phyloP scores from a whole-genome alignment of 208 protist species.

The Wallacemonas sp. region DNA sequence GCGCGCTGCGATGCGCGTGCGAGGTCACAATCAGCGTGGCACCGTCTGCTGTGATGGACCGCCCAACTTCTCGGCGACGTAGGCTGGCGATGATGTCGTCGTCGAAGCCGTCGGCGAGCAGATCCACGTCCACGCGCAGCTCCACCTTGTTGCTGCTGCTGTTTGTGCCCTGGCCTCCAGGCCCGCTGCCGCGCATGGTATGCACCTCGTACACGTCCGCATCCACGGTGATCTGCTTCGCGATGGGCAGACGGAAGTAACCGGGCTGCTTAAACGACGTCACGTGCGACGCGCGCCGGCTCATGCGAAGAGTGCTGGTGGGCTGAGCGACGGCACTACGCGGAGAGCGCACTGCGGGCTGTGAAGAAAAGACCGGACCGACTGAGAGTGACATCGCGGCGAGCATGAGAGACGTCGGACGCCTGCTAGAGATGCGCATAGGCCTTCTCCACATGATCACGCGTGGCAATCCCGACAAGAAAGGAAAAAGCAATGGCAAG shows the following conservation, averaged over 20 bases:
- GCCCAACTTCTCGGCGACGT: constrained; percentile 40
- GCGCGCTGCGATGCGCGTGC: constrained; percentile 74
- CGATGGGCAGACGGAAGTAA: constrained; percentile 54
- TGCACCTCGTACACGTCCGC: constrained; percentile 51
- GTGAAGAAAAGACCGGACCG: too few species aligned
- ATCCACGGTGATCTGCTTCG: constrained; percentile 49
- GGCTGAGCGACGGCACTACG: background rate
- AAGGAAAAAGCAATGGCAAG: too few species aligned
- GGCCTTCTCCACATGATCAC: too few species aligned
- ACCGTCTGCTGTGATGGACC: constrained; percentile 49
- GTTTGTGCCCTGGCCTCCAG: constrained; percentile 82
- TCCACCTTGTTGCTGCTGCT: constrained; percentile 91
- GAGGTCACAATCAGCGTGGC: constrained; percentile 58
- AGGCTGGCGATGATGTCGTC: constrained; percentile 47
- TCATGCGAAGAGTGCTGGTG: background rate
- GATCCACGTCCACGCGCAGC: constrained; percentile 57
- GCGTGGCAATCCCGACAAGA: too few species aligned
- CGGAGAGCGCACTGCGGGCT: background rate
- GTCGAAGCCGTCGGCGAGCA: constrained; percentile 56
- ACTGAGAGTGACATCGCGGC: too few species aligned
- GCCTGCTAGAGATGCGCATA: too few species aligned
- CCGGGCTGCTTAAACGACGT: constrained; percentile 65
- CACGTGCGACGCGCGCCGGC: constrained; percentile 38
- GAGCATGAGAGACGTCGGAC: too few species aligned
- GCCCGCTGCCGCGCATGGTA: constrained; percentile 73